phyloP scores from a whole-genome alignment of 495 filamentous ascomycete genomes.

The Penicillium turbatum region DNA sequence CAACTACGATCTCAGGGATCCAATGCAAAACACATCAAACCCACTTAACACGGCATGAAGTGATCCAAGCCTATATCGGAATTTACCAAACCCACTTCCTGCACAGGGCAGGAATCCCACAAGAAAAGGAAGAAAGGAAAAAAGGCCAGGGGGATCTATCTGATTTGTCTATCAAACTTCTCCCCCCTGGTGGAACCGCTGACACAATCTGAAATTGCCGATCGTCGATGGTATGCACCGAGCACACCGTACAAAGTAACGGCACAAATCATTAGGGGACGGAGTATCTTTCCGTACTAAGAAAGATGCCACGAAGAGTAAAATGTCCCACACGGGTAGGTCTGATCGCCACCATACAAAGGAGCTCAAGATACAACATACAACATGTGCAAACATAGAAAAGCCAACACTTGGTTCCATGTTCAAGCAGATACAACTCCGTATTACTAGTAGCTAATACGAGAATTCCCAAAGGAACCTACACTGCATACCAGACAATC shows the following conservation, averaged over 20 bases:
- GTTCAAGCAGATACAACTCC: not conserved
- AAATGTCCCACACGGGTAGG: not conserved
- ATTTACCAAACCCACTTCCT: constrained; percentile 25
- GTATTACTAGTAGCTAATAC: not conserved
- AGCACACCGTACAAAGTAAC: constrained; percentile 12
- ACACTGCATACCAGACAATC: constrained; percentile 15
- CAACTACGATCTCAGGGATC: not conserved
- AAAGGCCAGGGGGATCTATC: constrained; percentile 19
- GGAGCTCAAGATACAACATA: not conserved
- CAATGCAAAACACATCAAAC: constrained; percentile 16
- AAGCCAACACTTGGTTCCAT: not conserved
- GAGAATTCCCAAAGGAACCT: not conserved
- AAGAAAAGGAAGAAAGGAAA: constrained; percentile 14
- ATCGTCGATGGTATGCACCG: constrained; percentile 20
- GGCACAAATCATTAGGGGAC: not conserved
- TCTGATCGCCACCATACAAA: not conserved
- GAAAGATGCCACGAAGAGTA: not conserved
- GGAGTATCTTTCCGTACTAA: not conserved
- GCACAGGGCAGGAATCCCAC: constrained; percentile 15
- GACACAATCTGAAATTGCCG: constrained; percentile 23
- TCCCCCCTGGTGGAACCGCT: constrained; percentile 15
- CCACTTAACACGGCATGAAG: constrained; percentile 14
- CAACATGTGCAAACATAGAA: too few relatives aligned
- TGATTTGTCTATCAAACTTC: constrained; percentile 3
- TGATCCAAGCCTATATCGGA: constrained; percentile 18